Percentiles rank a stretch among this genome's conserved stretches.
Conservation (phyloP, 768 basidiomycete species). For the Tulasnella sp. region DNA sequence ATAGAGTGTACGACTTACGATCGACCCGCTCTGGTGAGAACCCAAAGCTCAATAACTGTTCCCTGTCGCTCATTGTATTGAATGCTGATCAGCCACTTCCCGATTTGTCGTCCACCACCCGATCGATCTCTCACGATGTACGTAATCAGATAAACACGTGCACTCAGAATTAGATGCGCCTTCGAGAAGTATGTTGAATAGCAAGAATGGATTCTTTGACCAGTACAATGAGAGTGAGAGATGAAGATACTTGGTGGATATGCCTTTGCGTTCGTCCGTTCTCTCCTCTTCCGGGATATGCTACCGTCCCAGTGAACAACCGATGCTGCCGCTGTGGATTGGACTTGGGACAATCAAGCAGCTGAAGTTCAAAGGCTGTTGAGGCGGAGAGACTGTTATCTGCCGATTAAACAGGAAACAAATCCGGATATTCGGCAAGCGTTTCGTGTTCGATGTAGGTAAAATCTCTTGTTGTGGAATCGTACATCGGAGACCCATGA, state of each 20-base stretch:
- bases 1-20: constrained; percentile 37
- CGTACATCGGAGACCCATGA: no score
- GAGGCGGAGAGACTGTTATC: no score
- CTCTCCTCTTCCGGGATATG: not conserved
- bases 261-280: not conserved
- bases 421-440: no score
- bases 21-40: constrained; percentile 77
- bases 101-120: not conserved
- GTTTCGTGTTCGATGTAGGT: no score
- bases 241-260: not conserved
- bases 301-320: not conserved
- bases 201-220: no score
- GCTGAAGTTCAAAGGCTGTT: not conserved
- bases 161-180: no score
- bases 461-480: no score
- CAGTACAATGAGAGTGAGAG: no score
- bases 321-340: not conserved
- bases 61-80: constrained; percentile 26
- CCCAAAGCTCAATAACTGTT: constrained; percentile 73
- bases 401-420: not conserved
- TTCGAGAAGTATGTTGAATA: no score
- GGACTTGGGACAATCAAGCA: constrained; percentile 7
- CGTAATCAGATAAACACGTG: no score
- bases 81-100: no score
- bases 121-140: not conserved